Conservation (phyloP, 192 early-diverging fungal genomes). For the Backusella psychrophila region DNA sequence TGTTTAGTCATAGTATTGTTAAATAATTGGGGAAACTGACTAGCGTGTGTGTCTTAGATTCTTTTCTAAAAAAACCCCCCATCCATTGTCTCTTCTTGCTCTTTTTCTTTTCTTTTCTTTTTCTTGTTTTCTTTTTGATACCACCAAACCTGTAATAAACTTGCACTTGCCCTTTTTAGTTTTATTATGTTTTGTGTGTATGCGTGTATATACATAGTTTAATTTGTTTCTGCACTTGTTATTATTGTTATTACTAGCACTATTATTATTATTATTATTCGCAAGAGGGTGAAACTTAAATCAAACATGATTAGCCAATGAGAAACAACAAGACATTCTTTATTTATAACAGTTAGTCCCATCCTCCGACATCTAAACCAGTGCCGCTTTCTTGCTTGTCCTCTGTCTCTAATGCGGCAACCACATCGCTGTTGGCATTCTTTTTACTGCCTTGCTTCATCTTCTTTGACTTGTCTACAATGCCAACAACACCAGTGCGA, state of each 20-base stretch:
- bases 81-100: not conserved
- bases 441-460: not conserved
- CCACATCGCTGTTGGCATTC: constrained; percentile 10
- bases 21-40: too few species aligned
- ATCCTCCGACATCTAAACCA: constrained; percentile 23
- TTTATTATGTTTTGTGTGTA: too few species aligned
- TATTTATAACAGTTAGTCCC: constrained; percentile 16
- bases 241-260: not conserved
- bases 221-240: not conserved
- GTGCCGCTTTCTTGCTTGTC: constrained; percentile 14
- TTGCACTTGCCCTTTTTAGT: not conserved
- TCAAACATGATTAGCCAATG: not conserved
- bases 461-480: constrained; percentile 27
- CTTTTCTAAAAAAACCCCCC: too few species aligned
- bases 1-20: too few species aligned
- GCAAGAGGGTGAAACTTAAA: too few species aligned
- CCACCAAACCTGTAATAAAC: too few species aligned
- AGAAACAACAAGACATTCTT: not conserved
- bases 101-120: not conserved
- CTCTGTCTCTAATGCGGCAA: constrained; percentile 14
- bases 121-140: not conserved
- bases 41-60: too few species aligned
- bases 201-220: too few species aligned
- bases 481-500: constrained; percentile 21
- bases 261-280: not conserved